Evolutionary conservation across 2,329 filamentous ascomycete species (phyloP).

Genomic region (Hansfordia pulvinata): DNA sequence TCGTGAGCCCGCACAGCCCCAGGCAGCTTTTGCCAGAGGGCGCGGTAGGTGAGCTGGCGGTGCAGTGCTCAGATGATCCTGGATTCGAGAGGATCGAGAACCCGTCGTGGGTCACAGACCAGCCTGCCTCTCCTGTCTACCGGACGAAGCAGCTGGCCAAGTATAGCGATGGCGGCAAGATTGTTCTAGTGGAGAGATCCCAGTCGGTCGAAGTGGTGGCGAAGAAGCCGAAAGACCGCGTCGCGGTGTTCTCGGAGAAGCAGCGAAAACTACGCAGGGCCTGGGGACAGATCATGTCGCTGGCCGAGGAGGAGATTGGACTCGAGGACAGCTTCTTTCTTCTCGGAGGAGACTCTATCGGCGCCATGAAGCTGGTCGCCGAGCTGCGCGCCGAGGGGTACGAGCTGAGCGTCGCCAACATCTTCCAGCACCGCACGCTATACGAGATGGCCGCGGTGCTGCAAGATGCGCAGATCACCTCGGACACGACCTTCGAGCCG

Average conservation of each 20-base stretch:
- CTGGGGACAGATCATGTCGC: slow-evolving; percentile 32
- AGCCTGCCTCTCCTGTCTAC: slow-evolving; percentile 16
- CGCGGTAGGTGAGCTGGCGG: slow-evolving; percentile 27
- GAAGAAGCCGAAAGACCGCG: slow-evolving; percentile 12
- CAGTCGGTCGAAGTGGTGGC: slow-evolving; percentile 3
- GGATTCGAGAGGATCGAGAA: slow-evolving; percentile 11
- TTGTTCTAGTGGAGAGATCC: slow-evolving; percentile 16
- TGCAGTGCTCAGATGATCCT: slow-evolving; percentile 18
- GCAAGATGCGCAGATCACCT: slow-evolving; percentile 18
- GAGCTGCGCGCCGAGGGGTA: slow-evolving; percentile 33
- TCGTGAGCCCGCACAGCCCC: slow-evolving; percentile 22
- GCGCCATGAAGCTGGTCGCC: slow-evolving; percentile 47
- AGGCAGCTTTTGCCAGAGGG: slow-evolving; percentile 23
- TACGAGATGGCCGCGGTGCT: slow-evolving; percentile 39
- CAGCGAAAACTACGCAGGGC: slow-evolving; percentile 29
- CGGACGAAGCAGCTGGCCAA: slow-evolving; percentile 25
- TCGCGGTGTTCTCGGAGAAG: slow-evolving; percentile 24
- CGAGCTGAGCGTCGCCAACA: slow-evolving; percentile 37
- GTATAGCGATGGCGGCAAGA: slow-evolving; percentile 15
- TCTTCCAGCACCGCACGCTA: slow-evolving; percentile 34
- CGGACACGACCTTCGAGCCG: slow-evolving; percentile 8
- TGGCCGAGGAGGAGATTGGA: slow-evolving; percentile 31
- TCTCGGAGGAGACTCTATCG: slow-evolving; percentile 45
- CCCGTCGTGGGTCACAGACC: slow-evolving; percentile 15
- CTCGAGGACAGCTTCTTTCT: slow-evolving; percentile 46